A percentile compares a stretch with the other conserved stretches of the same genome.
Conservation (phyloP, 176 grass and related monocot genomes). For the Carex kokanica region DNA sequence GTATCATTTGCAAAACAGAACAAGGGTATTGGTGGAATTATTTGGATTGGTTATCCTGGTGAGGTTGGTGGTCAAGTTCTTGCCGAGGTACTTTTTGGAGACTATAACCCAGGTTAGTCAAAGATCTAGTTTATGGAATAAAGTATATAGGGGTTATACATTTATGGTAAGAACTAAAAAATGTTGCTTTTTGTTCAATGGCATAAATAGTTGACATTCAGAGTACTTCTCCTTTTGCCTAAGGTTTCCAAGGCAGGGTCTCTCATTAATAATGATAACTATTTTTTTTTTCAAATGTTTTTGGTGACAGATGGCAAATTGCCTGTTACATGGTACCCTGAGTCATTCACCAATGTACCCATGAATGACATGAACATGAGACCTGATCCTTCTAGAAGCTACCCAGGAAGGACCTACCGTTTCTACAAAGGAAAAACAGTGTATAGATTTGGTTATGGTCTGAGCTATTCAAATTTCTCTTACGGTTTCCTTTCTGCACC, state of each 20-base stretch:
- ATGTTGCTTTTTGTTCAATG: background rate
- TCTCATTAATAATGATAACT: background rate
- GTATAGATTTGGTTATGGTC: constrained; percentile 71
- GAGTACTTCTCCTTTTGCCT: background rate
- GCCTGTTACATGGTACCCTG: constrained; percentile 75
- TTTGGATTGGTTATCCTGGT: constrained; percentile 90
- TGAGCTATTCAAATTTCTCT: constrained; percentile 77
- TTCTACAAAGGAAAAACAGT: constrained; percentile 83
- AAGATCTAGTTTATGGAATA: constrained; percentile 6
- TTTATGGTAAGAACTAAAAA: background rate
- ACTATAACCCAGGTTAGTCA: constrained; percentile 73
- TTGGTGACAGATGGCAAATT: constrained; percentile 51
- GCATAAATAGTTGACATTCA: background rate
- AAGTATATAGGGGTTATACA: background rate
- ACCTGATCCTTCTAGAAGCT: constrained; percentile 53
- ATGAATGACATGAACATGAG: constrained; percentile 96
- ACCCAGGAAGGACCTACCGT: constrained; percentile 82
- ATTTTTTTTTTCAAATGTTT: constrained; percentile 7
- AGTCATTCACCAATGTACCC: constrained; percentile 68
- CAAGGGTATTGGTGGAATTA: constrained; percentile 52
- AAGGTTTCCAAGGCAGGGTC: background rate
- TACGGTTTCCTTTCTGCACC: constrained; percentile 53
- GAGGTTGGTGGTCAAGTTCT: constrained; percentile 80
- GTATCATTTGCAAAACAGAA: constrained; percentile 69
- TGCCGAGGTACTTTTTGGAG: constrained; percentile 74